Conservation (phyloP, 2,329 filamentous ascomycete species). For the Paradendryphiella salina region DNA sequence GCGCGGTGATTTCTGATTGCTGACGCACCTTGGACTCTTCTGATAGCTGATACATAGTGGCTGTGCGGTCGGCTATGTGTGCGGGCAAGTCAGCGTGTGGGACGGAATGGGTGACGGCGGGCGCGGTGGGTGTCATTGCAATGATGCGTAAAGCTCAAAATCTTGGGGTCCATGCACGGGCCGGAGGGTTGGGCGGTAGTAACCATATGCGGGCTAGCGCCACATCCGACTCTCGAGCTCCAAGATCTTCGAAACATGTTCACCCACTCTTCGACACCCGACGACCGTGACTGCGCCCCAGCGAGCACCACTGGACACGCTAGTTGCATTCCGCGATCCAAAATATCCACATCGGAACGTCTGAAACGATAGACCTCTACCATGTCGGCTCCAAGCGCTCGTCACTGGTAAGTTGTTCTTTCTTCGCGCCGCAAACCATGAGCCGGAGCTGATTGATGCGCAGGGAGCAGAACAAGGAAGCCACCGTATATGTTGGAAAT, state of each 20-base stretch:
- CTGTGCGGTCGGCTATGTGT: constrained; percentile 1
- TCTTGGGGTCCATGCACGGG: constrained; percentile 20
- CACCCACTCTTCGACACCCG: constrained; percentile 5
- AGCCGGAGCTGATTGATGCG: constrained; percentile 20
- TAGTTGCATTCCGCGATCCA: constrained; percentile 1
- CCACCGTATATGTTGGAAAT: constrained; percentile 96
- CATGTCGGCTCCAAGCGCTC: constrained; percentile 65
- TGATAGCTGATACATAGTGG: constrained; percentile 68
- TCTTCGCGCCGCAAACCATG: background rate
- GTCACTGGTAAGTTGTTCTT: constrained; percentile 67
- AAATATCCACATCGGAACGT: background rate
- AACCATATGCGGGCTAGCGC: constrained; percentile 16
- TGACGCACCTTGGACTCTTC: constrained; percentile 88
- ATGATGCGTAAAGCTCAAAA: constrained; percentile 29
- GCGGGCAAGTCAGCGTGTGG: constrained; percentile 1
- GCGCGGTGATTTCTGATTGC: background rate
- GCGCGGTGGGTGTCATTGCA: constrained; percentile 11
- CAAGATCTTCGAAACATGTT: constrained; percentile 25
- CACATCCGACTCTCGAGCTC: constrained; percentile 17
- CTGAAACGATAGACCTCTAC: constrained; percentile 7
- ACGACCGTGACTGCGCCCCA: constrained; percentile 6
- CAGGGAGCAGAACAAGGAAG: constrained; percentile 88
- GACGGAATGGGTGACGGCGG: constrained; percentile 7
- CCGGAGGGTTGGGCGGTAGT: constrained; percentile 6
- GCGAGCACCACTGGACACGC: background rate